A percentile compares a stretch with the other conserved stretches of the same genome.
Conservation (phyloP, 2,329 filamentous ascomycete genomes). For the Sarocladiaceae sp. region DNA sequence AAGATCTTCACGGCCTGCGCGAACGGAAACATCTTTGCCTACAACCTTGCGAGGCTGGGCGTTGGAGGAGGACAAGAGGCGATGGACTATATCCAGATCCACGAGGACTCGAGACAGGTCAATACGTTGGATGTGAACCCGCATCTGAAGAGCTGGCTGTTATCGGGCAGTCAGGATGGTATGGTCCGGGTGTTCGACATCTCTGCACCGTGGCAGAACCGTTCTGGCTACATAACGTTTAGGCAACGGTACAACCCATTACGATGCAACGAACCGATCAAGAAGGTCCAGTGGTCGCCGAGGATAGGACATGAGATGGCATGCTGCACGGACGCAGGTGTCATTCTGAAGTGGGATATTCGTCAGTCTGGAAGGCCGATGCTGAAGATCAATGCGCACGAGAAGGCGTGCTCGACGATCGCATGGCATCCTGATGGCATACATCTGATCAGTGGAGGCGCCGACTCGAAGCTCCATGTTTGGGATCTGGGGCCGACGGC, state of each 20-base stretch:
- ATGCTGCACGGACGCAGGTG: slow-evolving; percentile 59
- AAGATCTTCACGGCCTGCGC: slow-evolving; percentile 60
- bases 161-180: slow-evolving; percentile 62
- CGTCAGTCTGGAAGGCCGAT: slow-evolving; percentile 49
- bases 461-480: slow-evolving; percentile 58
- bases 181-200: slow-evolving; percentile 59
- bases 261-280: slow-evolving; percentile 40
- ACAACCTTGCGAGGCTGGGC: slow-evolving; percentile 51
- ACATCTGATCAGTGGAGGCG: slow-evolving; percentile 60
- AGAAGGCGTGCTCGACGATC: slow-evolving; percentile 55
- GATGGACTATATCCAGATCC: slow-evolving; percentile 52
- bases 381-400: slow-evolving; percentile 57
- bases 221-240: slow-evolving; percentile 46
- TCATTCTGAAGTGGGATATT: slow-evolving; percentile 61
- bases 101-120: slow-evolving; percentile 60
- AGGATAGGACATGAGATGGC: slow-evolving; percentile 58
- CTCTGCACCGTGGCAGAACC: slow-evolving; percentile 37
- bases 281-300: slow-evolving; percentile 63
- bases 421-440: slow-evolving; percentile 66
- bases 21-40: slow-evolving; percentile 61
- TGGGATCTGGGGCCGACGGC: slow-evolving; percentile 60
- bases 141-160: slow-evolving; percentile 50
- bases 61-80: slow-evolving; percentile 36
- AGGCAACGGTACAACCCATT: slow-evolving; percentile 38
- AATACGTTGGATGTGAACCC: slow-evolving; percentile 62